These are phyloP conservation scores for Euryodendron excelsum DNA, from an alignment of 148 eudicot species.

Conservation along the genomic window DNA sequence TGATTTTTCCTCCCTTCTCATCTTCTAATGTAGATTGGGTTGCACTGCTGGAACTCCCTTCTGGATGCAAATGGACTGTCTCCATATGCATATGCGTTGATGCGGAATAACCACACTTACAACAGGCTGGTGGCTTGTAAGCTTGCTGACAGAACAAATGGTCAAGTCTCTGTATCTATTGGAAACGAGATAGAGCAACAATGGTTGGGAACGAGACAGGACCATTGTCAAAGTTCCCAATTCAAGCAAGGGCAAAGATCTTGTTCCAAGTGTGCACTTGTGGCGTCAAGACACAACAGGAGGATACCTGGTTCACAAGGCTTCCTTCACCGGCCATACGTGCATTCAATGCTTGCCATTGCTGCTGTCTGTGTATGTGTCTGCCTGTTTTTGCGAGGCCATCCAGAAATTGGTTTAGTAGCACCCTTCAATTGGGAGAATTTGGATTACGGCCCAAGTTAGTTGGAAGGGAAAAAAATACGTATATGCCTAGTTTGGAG, in stretches of 20 bases:
- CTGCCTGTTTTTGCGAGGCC: constrained; percentile 59
- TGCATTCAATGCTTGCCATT: constrained; percentile 77
- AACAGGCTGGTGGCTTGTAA: constrained; percentile 45
- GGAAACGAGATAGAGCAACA: constrained; percentile 27
- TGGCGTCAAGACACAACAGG: constrained; percentile 34
- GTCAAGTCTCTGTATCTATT: constrained; percentile 41
- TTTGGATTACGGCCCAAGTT: constrained; percentile 54
- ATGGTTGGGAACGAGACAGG: not conserved
- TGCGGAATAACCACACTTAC: constrained; percentile 51
- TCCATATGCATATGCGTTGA: constrained; percentile 46
- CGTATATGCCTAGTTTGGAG: not conserved
- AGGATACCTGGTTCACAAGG: constrained; percentile 45
- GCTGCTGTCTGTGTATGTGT: constrained; percentile 96
- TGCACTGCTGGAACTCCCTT: constrained; percentile 46
- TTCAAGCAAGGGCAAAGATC: constrained; percentile 28
- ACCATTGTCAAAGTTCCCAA: constrained; percentile 5
- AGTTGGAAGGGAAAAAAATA: not conserved
- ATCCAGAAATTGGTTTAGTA: constrained; percentile 39
- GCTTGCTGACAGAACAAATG: constrained; percentile 34
- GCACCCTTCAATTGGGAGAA: constrained; percentile 65
- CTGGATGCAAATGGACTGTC: constrained; percentile 47
- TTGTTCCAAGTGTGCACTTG: constrained; percentile 69
- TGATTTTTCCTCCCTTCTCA: not conserved
- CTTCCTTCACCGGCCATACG: constrained; percentile 65
- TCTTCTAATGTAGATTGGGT: constrained; percentile 39